These are phyloP conservation scores for Pseudonitzschia multiseries DNA, from an alignment of 108 stramenopile genomes.

Conservation along the genomic window DNA sequence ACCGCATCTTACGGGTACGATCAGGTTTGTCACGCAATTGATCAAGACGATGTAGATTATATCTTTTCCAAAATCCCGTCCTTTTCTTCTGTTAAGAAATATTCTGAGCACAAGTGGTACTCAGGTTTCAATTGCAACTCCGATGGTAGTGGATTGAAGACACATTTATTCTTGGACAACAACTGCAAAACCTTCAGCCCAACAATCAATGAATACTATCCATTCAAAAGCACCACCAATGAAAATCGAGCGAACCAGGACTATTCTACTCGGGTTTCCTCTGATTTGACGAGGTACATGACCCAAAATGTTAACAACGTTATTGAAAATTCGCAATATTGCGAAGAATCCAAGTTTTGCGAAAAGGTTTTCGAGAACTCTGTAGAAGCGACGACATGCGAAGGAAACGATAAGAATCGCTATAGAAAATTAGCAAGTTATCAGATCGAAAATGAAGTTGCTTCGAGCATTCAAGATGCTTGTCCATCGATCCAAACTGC, in stretches of 20 bases:
- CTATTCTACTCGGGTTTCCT: neutral
- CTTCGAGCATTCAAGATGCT: neutral
- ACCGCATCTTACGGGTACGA: slow-evolving; percentile 3
- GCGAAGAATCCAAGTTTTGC: slow-evolving; percentile 13
- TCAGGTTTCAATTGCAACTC: slow-evolving; percentile 11
- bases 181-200: slow-evolving; percentile 14
- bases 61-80: slow-evolving; percentile 10
- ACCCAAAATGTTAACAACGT: neutral
- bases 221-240: neutral
- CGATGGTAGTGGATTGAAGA: slow-evolving; percentile 2
- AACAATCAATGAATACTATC: slow-evolving; percentile 2
- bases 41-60: slow-evolving; percentile 3
- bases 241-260: neutral
- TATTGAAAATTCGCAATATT: slow-evolving; percentile 6
- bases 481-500: slow-evolving; percentile 13
- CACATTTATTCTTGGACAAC: slow-evolving; percentile 6
- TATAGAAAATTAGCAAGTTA: neutral
- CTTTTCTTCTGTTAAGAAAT: neutral
- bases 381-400: slow-evolving; percentile 1
- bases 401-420: neutral
- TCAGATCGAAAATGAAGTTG: neutral
- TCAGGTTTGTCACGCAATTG: slow-evolving; percentile 4
- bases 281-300: slow-evolving; percentile 12
- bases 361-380: slow-evolving; percentile 9
- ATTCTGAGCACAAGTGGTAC: slow-evolving; percentile 11